Evolutionary conservation across 2,329 filamentous ascomycete genomes (phyloP).

Genomic region (Aquanectria penicillioides): DNA sequence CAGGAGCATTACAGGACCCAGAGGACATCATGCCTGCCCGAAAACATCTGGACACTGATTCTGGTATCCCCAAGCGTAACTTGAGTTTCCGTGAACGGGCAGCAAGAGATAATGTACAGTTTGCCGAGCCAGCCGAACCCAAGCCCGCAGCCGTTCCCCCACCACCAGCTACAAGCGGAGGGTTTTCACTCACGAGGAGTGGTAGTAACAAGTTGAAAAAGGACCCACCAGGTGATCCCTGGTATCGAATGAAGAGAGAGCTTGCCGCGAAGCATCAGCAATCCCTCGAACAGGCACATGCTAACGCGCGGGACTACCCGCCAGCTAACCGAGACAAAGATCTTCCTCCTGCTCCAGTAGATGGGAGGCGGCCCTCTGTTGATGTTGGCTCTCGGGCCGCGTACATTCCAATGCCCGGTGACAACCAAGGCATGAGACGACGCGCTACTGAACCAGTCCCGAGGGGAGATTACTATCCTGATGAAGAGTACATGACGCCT

Average conservation of each 20-base stretch:
- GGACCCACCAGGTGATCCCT: conserved; percentile 63
- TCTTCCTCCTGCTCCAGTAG: conserved; percentile 43
- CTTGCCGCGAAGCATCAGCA: conserved; percentile 9
- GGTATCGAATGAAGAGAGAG: conserved; percentile 44
- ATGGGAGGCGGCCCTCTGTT: conserved; percentile 21
- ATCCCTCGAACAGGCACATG: background rate
- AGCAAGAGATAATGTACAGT: conserved; percentile 53
- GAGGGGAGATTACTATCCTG: conserved; percentile 37
- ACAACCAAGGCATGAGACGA: conserved; percentile 38
- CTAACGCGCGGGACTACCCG: conserved; percentile 18
- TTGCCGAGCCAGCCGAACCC: conserved; percentile 43
- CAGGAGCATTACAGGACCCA: conserved; percentile 34
- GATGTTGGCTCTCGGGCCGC: conserved; percentile 6
- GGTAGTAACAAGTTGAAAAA: conserved; percentile 70
- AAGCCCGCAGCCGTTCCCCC: conserved; percentile 37
- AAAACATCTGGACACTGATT: conserved; percentile 33
- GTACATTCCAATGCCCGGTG: conserved; percentile 30
- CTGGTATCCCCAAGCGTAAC: conserved; percentile 61
- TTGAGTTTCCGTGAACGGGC: conserved; percentile 70
- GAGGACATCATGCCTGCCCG: conserved; percentile 26
- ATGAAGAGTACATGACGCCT: conserved; percentile 42
- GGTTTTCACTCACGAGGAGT: conserved; percentile 55
- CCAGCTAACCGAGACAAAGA: conserved; percentile 44
- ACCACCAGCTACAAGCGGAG: conserved; percentile 43
- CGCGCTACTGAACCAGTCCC: conserved; percentile 45